Evolutionary conservation across 164 flowering plant genomes (phyloP), one percentile per base, ranked within the genome.

Genomic region (Houttuynia cordata): DNA sequence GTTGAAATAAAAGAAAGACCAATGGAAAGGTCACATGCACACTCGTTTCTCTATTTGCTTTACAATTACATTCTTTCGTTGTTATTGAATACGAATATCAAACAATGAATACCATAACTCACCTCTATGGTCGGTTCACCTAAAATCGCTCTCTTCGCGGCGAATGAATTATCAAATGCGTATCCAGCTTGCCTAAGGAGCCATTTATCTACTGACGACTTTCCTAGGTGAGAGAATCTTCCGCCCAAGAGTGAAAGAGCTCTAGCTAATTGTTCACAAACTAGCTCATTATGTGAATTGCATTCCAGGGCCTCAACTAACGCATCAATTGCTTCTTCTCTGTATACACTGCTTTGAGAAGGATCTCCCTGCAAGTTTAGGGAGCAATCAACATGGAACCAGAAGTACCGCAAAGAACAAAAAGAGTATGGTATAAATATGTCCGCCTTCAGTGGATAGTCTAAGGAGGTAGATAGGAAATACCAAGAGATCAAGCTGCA

Each of bases 401-500:
- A n/a, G 15, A 47, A 49, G 4, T 45, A 58, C 24, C 10, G 40
- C 10, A 65, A 56, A 20, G 1, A 39, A 52, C 25, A 21, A 53
- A 34, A 45, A 12, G 14, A 24, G 37, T 30, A 30, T 30, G 37
- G 8, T 59, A 50, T 12, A 34, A 17, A 53, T 10, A 15, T 56
- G 47, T 51, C 7, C 34, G n/a, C 37, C 34, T 19, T 24, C 47
- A 39, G 15, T 60, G 54, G 50, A 62, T 51, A 24, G 15, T 24
- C 10, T n/a, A 42, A 61, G 24, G 51, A 51, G 68, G 57, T 13
- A 54, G 14, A 23, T 8, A 54, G 57, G 15, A 23, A 21, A 54
- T 80, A 83, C 93, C 88, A 81, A 64, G 67, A 83, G 84, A 75
- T 86, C 87, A 62, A 86, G 84, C 71, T 78, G 87, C 22, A 86